Evolutionary conservation across 305 asterid species (phyloP).

Genomic region (Fraxinus dipetala): DNA sequence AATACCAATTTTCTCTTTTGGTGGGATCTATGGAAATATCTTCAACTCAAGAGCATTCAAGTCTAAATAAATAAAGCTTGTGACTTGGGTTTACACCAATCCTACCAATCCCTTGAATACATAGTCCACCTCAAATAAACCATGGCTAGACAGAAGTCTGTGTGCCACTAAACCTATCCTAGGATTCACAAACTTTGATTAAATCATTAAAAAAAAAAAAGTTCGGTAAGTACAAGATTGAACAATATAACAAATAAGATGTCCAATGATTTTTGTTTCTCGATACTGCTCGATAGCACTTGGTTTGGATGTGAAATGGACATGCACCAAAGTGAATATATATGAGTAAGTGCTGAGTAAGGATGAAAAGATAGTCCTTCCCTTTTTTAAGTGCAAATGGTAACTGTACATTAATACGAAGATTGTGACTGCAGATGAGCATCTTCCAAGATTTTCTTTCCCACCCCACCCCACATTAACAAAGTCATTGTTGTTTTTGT

Average conservation of each 20-base stretch:
- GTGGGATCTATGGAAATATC: neutral
- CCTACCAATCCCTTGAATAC: neutral
- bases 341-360: conserved; percentile 23
- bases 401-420: neutral
- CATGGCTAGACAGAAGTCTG: neutral
- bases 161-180: neutral
- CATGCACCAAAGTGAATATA: conserved; percentile 18
- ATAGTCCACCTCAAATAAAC: neutral
- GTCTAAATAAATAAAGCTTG: neutral
- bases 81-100: neutral
- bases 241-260: neutral
- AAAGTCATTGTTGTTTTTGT: conserved; percentile 19
- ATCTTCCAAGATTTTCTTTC: neutral
- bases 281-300: neutral
- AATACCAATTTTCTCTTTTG: neutral
- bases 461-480: neutral
- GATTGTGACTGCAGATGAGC: conserved; percentile 23
- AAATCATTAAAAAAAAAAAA: neutral
- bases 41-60: neutral
- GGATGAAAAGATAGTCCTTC: neutral
- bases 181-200: neutral
- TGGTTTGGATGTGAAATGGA: conserved; percentile 26
- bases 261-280: neutral
- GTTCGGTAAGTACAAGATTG: neutral
- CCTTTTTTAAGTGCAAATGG: neutral